phyloP scores from a whole-genome alignment of 176 grass and related monocot species.

The Ananas comosus region DNA sequence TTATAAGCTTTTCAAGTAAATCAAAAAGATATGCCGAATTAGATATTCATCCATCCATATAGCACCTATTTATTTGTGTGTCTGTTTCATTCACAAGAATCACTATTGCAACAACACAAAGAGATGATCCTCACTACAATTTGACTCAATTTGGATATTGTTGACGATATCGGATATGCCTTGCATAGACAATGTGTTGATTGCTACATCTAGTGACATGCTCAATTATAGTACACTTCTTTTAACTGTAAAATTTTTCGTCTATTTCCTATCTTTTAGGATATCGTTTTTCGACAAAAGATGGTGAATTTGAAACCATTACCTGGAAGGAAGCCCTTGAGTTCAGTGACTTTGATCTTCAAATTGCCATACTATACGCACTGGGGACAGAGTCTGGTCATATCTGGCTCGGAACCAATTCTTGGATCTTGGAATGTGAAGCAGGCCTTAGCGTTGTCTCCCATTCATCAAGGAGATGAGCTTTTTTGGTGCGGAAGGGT shows the following conservation, averaged over 20 bases:
- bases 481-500: slow-evolving; percentile 61
- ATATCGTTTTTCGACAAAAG: neutral
- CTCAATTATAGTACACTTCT: neutral
- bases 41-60: no score
- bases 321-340: slow-evolving; percentile 38
- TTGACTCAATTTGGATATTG: no score
- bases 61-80: no score
- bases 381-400: slow-evolving; percentile 71
- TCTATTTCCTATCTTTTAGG: neutral
- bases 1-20: no score
- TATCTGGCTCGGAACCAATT: slow-evolving; percentile 52
- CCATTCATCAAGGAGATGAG: slow-evolving; percentile 51
- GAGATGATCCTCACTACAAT: no score
- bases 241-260: neutral
- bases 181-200: neutral
- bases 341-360: slow-evolving; percentile 50
- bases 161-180: neutral
- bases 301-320: slow-evolving; percentile 30
- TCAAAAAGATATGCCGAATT: no score
- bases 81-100: no score
- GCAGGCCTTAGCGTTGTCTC: slow-evolving; percentile 56
- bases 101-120: no score
- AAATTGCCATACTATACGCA: slow-evolving; percentile 81
- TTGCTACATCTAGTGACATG: neutral
- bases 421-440: slow-evolving; percentile 87